phyloP scores from a whole-genome alignment of 805 yeast genomes.

The Dipodascopsis uninucleata region DNA sequence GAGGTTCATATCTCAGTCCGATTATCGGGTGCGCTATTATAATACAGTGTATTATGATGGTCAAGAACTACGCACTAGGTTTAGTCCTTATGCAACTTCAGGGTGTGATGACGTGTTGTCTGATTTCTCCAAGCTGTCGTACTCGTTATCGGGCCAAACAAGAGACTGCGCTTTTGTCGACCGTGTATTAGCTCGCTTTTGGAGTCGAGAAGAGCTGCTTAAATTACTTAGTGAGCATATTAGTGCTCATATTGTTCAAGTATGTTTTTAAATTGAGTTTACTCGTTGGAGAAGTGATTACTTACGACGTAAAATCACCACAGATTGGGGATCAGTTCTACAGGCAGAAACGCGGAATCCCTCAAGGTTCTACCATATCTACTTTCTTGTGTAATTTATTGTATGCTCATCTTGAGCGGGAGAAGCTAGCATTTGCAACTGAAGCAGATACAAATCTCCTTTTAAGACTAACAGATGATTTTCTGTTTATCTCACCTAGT shows the following conservation, averaged over 20 bases:
- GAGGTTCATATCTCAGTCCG: constrained; percentile 12
- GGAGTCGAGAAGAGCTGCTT: constrained; percentile 45
- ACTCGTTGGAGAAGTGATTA: background rate
- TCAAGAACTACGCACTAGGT: background rate
- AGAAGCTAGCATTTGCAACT: constrained; percentile 34
- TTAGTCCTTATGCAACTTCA: background rate
- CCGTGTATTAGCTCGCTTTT: constrained; percentile 38
- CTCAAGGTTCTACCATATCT: constrained; percentile 81
- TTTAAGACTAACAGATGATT: constrained; percentile 79
- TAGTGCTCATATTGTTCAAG: constrained; percentile 41
- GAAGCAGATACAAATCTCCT: constrained; percentile 39
- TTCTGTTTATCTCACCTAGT: constrained; percentile 59
- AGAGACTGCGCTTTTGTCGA: constrained; percentile 23
- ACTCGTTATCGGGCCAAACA: background rate
- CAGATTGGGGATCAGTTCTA: constrained; percentile 40
- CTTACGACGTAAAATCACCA: constrained; percentile 32
- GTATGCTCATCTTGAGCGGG: constrained; percentile 55
- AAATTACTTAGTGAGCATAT: constrained; percentile 52
- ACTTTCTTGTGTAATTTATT: constrained; percentile 69
- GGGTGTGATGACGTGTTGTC: constrained; percentile 1
- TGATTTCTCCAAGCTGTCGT: constrained; percentile 7
- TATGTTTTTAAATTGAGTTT: background rate
- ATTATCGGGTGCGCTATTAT: constrained; percentile 13
- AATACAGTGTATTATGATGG: constrained; percentile 2
- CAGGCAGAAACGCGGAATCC: constrained; percentile 63